These are phyloP conservation scores for Hemileccinum hortonii DNA, from an alignment of 1,284 basidiomycete species.

Conservation along the genomic window DNA sequence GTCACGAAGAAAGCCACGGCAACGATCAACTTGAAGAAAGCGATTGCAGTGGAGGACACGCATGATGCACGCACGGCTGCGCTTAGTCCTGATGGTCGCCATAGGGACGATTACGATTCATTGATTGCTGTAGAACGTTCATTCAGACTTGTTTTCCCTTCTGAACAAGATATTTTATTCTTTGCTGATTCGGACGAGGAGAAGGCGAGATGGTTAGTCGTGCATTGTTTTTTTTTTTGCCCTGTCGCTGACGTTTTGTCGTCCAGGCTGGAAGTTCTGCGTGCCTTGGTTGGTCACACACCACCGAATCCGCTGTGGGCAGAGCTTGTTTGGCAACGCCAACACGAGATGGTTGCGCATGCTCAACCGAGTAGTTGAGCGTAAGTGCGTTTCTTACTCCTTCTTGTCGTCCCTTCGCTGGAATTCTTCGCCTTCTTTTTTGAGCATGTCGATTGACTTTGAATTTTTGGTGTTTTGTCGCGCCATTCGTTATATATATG, in stretches of 20 bases:
- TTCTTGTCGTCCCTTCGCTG: neutral
- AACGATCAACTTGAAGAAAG: conserved; percentile 89
- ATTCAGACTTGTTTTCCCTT: conserved; percentile 83
- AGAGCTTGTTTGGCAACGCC: conserved; percentile 79
- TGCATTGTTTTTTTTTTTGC: neutral
- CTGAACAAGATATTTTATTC: conserved; percentile 82
- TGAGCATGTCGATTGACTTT: neutral
- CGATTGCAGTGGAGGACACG: conserved; percentile 75
- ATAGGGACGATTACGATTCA: conserved; percentile 67
- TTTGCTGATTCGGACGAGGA: conserved; percentile 90
- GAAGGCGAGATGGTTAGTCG: conserved; percentile 81
- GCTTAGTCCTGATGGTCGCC: conserved; percentile 46
- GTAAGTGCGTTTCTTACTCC: neutral
- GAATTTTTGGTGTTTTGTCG: conserved; percentile 1
- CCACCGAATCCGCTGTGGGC: conserved; percentile 90
- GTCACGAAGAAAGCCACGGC: conserved; percentile 90
- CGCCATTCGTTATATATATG: conserved; percentile 6
- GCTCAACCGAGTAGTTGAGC: neutral
- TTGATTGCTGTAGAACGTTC: conserved; percentile 78
- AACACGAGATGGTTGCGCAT: conserved; percentile 44
- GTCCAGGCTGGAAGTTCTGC: conserved; percentile 77
- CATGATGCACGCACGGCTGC: conserved; percentile 50
- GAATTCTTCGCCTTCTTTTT: neutral
- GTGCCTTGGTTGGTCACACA: conserved; percentile 79
- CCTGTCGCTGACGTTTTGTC: conserved; percentile 4